A percentile compares a stretch with the other conserved stretches of the same genome.
Evolutionary conservation across 2,329 filamentous ascomycete species (phyloP).

Genomic region (Trichoderma atroviride): DNA sequence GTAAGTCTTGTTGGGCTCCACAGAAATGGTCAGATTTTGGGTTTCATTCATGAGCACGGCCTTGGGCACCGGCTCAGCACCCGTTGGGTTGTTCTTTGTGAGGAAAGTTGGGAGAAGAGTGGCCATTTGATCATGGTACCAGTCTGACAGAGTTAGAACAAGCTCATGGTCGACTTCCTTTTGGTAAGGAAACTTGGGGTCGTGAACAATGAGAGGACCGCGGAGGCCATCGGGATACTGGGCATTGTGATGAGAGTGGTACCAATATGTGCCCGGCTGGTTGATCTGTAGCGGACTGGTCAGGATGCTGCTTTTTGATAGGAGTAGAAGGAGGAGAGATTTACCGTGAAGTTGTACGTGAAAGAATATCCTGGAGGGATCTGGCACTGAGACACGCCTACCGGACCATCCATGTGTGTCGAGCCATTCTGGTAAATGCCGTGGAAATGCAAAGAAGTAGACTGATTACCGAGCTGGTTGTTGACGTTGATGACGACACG

Average conservation of each 20-base stretch:
- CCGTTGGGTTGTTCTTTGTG: conserved; percentile 57
- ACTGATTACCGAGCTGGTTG: conserved; percentile 64
- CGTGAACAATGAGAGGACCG: conserved; percentile 65
- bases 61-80: conserved; percentile 68
- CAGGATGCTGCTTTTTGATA: not conserved
- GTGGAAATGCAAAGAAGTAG: conserved; percentile 69
- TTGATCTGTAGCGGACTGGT: conserved; percentile 47
- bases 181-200: conserved; percentile 60
- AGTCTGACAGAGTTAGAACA: conserved; percentile 66
- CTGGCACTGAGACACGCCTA: conserved; percentile 66
- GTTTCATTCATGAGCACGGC: conserved; percentile 73
- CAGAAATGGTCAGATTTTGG: conserved; percentile 58
- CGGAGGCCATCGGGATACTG: conserved; percentile 73
- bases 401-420: conserved; percentile 71
- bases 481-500: conserved; percentile 59
- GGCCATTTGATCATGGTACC: conserved; percentile 66
- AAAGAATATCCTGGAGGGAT: conserved; percentile 67
- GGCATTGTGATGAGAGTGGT: conserved; percentile 68
- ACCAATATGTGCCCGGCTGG: conserved; percentile 79
- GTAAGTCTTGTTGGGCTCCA: conserved; percentile 71
- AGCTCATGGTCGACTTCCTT: conserved; percentile 64
- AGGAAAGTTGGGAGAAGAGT: conserved; percentile 53
- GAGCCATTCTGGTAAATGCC: conserved; percentile 70
- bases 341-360: conserved; percentile 69
- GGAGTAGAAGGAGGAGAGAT: conserved; percentile 3